phyloP scores from a whole-genome alignment of 1,284 basidiomycete genomes.

The Pyrrhoderma noxium region DNA sequence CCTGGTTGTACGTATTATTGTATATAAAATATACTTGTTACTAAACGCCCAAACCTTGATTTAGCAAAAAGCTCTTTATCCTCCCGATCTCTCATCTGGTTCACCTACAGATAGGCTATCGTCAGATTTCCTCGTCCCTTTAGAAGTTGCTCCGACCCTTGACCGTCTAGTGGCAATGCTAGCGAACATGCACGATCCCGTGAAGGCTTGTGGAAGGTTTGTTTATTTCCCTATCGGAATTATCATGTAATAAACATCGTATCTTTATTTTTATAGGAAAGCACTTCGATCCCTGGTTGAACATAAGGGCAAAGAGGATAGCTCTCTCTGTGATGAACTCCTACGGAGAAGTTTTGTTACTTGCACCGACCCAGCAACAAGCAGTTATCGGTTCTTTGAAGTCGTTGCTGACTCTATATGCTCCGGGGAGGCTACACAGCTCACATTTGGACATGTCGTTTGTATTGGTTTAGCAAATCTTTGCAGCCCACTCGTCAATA shows the following conservation, averaged over 20 bases:
- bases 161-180: constrained; percentile 64
- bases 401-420: constrained; percentile 72
- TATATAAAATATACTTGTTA: not conserved
- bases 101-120: constrained; percentile 54
- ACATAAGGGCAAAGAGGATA: constrained; percentile 48
- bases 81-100: constrained; percentile 47
- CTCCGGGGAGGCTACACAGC: constrained; percentile 47
- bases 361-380: constrained; percentile 45
- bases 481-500: constrained; percentile 61
- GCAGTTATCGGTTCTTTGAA: constrained; percentile 68
- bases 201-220: constrained; percentile 56
- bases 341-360: constrained; percentile 68
- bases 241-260: too few relatives aligned
- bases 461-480: constrained; percentile 84
- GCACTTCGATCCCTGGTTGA: constrained; percentile 69
- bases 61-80: constrained; percentile 68
- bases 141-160: constrained; percentile 46
- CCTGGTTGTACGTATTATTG: constrained; percentile 62
- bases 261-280: constrained; percentile 43
- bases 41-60: not conserved
- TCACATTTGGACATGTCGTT: constrained; percentile 71
- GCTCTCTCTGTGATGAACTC: constrained; percentile 60
- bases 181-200: constrained; percentile 45
- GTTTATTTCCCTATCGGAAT: constrained; percentile 22
- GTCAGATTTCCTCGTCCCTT: constrained; percentile 43